Conservation (phyloP, 768 basidiomycete species). For the Rossbeevera mucosa region DNA sequence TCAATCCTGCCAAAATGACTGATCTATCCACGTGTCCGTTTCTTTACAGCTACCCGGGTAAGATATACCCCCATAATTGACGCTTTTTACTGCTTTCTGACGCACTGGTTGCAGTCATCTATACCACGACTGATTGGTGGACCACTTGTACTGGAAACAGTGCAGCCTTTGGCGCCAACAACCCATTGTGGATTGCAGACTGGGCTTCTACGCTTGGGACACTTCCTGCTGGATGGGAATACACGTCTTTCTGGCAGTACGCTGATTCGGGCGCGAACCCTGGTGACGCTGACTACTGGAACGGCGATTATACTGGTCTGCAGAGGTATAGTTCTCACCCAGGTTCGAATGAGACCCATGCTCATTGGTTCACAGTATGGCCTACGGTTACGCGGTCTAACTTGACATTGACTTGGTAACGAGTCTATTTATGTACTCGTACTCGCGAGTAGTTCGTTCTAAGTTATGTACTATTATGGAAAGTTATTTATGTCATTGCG, state of each 20-base stretch:
- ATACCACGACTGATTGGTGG: slow-evolving; percentile 69
- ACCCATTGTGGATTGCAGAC: slow-evolving; percentile 59
- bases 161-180: slow-evolving; percentile 42
- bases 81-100: background rate
- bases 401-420: background rate
- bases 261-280: slow-evolving; percentile 51
- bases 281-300: slow-evolving; percentile 56
- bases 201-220: slow-evolving; percentile 47
- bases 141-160: slow-evolving; percentile 59
- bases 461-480: no score
- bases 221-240: slow-evolving; percentile 57
- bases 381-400: slow-evolving; percentile 9
- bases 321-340: slow-evolving; percentile 27
- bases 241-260: slow-evolving; percentile 58
- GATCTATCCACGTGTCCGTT: background rate
- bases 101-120: slow-evolving; percentile 40
- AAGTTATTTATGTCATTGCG: background rate
- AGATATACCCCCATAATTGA: slow-evolving; percentile 3
- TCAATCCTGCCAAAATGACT: background rate
- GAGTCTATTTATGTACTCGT: background rate
- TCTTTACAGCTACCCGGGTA: slow-evolving; percentile 38
- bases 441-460: background rate
- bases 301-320: slow-evolving; percentile 45
- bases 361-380: slow-evolving; percentile 15
- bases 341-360: background rate